Conservation (phyloP, 192 early-diverging fungal species). For the Rhizoclosmatium globosum region DNA sequence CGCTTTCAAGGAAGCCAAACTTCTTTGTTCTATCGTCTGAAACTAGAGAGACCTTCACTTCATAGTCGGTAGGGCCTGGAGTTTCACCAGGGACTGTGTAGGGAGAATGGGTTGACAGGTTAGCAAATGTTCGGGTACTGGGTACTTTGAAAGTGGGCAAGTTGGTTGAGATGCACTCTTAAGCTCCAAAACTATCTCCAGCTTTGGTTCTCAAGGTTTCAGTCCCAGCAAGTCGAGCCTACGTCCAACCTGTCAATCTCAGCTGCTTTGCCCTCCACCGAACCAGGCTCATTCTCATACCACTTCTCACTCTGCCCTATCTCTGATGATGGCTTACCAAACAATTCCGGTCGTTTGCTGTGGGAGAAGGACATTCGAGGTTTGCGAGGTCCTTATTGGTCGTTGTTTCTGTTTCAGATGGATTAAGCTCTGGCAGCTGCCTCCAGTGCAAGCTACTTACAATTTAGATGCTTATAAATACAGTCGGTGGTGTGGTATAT, state of each 20-base stretch:
- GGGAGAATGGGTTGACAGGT: not conserved
- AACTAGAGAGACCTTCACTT: conserved; percentile 23
- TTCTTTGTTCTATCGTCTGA: conserved; percentile 27
- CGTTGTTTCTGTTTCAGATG: too few relatives aligned
- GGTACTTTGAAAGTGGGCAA: too few relatives aligned
- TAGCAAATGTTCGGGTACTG: too few relatives aligned
- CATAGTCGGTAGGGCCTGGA: conserved; percentile 33
- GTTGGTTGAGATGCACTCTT: not conserved
- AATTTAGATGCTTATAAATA: too few relatives aligned
- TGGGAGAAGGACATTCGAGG: conserved; percentile 24
- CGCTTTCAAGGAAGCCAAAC: conserved; percentile 14
- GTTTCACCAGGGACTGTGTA: not conserved
- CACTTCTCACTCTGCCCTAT: too few relatives aligned
- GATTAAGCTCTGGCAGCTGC: too few relatives aligned
- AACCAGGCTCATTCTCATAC: too few relatives aligned
- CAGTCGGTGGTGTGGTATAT: not conserved
- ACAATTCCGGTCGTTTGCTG: conserved; percentile 8
- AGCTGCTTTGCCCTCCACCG: too few relatives aligned
- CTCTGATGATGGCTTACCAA: not conserved
- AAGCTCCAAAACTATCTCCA: not conserved
- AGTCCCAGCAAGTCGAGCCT: too few relatives aligned
- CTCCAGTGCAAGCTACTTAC: too few relatives aligned
- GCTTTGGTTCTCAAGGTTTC: not conserved
- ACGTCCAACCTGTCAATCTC: too few relatives aligned
- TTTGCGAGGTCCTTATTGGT: too few relatives aligned